phyloP scores from a whole-genome alignment of 768 basidiomycete species.

The Gymnopilus junonius region DNA sequence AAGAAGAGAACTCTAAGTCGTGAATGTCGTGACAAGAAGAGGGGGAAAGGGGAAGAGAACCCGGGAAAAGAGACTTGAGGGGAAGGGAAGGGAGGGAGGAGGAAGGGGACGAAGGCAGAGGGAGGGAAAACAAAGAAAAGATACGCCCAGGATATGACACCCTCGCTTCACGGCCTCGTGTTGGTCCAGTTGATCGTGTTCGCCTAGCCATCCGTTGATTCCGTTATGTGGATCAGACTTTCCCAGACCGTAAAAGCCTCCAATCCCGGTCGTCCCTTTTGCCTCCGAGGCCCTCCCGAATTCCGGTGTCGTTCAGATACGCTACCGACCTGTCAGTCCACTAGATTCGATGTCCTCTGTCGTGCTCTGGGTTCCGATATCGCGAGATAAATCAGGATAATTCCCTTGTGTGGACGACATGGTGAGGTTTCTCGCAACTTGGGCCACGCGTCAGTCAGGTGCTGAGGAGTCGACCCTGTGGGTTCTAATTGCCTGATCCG shows the following conservation, averaged over 20 bases:
- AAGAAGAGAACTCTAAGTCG: constrained; percentile 4
- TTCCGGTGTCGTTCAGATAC: not conserved
- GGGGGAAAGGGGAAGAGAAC: constrained; percentile 1
- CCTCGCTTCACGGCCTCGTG: constrained; percentile 10
- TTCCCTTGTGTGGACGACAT: constrained; percentile 7
- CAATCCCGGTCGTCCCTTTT: not conserved
- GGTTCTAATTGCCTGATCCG: constrained; percentile 3
- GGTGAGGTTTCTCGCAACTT: not conserved
- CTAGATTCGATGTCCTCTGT: not conserved
- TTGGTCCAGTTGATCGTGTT: not conserved
- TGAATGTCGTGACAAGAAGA: not conserved
- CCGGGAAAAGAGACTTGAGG: not conserved
- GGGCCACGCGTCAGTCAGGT: constrained; percentile 4
- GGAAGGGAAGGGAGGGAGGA: not conserved
- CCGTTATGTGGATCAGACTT: not conserved
- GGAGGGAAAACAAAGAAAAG: not conserved
- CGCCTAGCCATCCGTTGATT: not conserved
- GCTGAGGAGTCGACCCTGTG: not conserved
- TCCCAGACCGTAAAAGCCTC: not conserved
- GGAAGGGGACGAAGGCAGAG: not conserved
- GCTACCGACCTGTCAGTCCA: not conserved
- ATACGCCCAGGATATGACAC: not conserved
- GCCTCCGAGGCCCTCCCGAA: not conserved
- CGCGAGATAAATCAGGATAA: constrained; percentile 3
- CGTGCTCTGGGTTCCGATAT: not conserved